phyloP scores from a whole-genome alignment of 2,329 filamentous ascomycete genomes.

The Annulohypoxylon truncatum region DNA sequence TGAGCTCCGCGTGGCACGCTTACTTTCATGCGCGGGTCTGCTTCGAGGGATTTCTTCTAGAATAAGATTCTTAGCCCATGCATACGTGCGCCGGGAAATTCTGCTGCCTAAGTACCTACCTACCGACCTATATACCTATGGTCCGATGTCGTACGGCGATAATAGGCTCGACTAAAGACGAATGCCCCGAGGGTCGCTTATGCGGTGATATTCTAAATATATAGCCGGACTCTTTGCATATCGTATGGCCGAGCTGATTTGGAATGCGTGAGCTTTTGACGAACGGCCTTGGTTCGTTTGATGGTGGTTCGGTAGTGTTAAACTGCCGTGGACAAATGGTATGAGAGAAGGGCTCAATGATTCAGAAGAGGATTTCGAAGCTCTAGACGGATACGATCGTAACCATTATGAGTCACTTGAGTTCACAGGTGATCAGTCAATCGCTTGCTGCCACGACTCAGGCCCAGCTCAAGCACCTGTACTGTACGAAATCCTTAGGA shows the following conservation, averaged over 20 bases:
- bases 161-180: background rate
- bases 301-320: background rate
- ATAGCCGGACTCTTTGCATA: background rate
- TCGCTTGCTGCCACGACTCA: background rate
- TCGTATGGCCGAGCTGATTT: background rate
- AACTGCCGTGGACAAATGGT: background rate
- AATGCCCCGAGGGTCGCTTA: background rate
- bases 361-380: background rate
- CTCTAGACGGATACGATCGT: background rate
- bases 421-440: background rate
- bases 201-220: slow-evolving; percentile 19
- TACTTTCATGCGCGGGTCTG: background rate
- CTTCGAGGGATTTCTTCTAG: slow-evolving; percentile 1
- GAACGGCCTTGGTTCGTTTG: background rate
- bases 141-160: background rate
- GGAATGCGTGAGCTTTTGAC: background rate
- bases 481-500: background rate
- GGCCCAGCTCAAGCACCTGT: background rate
- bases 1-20: slow-evolving; percentile 4
- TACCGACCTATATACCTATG: too few relatives aligned
- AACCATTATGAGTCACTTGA: background rate
- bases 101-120: background rate
- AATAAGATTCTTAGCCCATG: slow-evolving; percentile 21
- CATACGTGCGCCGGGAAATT: background rate
- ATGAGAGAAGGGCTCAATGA: background rate